Evolutionary conservation across 257 asterid genomes (phyloP).

Genomic region (Striga asiatica): DNA sequence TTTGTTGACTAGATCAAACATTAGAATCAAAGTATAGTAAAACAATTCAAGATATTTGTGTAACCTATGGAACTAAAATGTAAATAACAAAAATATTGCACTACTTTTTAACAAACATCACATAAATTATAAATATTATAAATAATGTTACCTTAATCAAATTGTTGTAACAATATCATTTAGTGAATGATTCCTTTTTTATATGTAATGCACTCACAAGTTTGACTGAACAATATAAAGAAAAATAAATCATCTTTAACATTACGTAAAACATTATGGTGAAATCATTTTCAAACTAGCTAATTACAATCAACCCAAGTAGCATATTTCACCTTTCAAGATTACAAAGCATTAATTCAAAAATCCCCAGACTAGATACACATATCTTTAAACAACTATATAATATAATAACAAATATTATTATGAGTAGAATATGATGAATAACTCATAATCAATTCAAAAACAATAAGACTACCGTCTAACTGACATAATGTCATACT

Average conservation of each 20-base stretch:
- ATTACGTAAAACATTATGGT: too few species aligned
- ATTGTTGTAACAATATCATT: background rate
- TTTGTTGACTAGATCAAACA: background rate
- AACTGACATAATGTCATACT: background rate
- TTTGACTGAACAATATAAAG: too few species aligned
- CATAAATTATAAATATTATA: too few species aligned
- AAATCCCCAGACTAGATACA: constrained; percentile 7
- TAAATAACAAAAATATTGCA: background rate
- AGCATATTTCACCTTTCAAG: background rate
- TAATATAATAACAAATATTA: background rate
- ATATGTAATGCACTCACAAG: too few species aligned
- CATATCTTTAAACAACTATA: constrained; percentile 2
- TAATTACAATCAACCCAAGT: background rate
- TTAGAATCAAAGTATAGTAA: background rate
- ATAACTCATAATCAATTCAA: background rate
- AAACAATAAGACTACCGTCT: constrained; percentile 4
- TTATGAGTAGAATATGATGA: background rate
- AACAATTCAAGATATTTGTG: background rate
- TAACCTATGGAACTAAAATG: background rate
- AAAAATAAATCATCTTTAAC: too few species aligned
- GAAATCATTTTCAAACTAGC: too few species aligned
- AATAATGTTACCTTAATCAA: background rate
- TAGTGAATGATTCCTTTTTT: too few species aligned
- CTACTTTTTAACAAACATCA: too few species aligned
- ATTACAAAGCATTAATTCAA: background rate